Evolutionary conservation across 139 green algal species (phyloP).

Genomic region (Ostreobium quekettii): DNA sequence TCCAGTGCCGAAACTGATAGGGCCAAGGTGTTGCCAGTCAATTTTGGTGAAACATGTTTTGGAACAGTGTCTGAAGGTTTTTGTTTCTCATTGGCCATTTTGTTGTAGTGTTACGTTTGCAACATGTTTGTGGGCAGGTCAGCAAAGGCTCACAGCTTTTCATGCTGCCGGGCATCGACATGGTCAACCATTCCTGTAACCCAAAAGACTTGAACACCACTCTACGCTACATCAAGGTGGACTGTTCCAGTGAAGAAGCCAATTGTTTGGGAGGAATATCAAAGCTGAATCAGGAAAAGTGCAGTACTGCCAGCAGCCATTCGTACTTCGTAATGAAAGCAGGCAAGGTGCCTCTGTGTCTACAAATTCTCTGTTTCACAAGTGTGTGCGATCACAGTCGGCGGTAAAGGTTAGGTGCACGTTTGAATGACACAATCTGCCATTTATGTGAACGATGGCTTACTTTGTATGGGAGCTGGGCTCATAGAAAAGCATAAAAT

Average conservation of each 20-base stretch:
- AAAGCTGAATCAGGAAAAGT: too few species aligned
- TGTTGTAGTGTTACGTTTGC: too few species aligned
- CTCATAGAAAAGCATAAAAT: too few species aligned
- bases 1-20: too few species aligned
- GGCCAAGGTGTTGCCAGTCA: too few species aligned
- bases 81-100: too few species aligned
- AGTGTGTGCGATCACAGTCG: too few species aligned
- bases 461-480: neutral
- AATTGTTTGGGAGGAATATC: neutral
- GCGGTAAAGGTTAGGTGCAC: neutral
- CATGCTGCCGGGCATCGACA: slow-evolving; percentile 39
- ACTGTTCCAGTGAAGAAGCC: neutral
- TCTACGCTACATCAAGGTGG: slow-evolving; percentile 8
- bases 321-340: slow-evolving; percentile 54
- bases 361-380: too few species aligned
- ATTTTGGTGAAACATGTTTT: too few species aligned
- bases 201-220: slow-evolving; percentile 16
- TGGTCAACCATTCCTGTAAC: slow-evolving; percentile 33
- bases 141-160: slow-evolving; percentile 30
- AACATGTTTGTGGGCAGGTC: slow-evolving; percentile 5
- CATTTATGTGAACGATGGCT: neutral
- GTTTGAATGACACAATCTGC: neutral
- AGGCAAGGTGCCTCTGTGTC: slow-evolving; percentile 13
- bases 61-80: too few species aligned
- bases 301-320: too few species aligned